Evolutionary conservation across 352 stramenopile genomes (phyloP).

Genomic region (Thalassiosira livingstoniorum): DNA sequence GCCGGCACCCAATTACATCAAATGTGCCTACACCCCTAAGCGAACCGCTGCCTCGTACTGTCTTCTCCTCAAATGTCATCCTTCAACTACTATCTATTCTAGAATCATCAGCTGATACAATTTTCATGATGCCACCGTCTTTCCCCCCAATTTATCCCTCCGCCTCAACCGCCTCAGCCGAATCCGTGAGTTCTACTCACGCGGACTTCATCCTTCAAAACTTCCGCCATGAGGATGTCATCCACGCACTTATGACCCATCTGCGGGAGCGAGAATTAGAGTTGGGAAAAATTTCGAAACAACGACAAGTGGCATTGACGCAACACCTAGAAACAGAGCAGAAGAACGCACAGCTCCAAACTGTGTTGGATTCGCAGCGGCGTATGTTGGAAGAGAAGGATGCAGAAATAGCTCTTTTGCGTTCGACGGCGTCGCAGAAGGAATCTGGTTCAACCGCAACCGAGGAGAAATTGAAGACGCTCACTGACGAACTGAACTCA

Average conservation of each 20-base stretch:
- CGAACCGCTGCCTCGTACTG: too few species aligned
- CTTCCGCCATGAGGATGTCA: constrained; percentile 45
- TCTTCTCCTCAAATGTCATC: too few species aligned
- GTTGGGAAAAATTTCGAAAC: constrained; percentile 27
- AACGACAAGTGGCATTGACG: constrained; percentile 21
- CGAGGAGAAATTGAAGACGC: constrained; percentile 31
- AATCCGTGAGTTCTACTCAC: constrained; percentile 7
- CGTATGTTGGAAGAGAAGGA: constrained; percentile 43
- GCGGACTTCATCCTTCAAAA: constrained; percentile 22
- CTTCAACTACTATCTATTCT: too few species aligned
- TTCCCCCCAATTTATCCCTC: background rate
- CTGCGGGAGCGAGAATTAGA: constrained; percentile 50
- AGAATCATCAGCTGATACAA: too few species aligned
- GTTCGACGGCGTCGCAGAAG: background rate
- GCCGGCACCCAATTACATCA: too few species aligned
- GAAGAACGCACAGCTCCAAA: constrained; percentile 33
- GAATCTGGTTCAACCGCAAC: background rate
- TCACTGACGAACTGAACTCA: constrained; percentile 13
- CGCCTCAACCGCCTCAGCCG: background rate
- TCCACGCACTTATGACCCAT: constrained; percentile 56
- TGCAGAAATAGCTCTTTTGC: constrained; percentile 31
- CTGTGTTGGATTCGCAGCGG: constrained; percentile 16
- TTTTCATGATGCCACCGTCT: background rate
- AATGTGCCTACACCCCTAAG: too few species aligned
- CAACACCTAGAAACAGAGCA: constrained; percentile 38